Base-by-base conservation (phyloP, 1,284 basidiomycete genomes). In the Ustilago tritici region DNA sequence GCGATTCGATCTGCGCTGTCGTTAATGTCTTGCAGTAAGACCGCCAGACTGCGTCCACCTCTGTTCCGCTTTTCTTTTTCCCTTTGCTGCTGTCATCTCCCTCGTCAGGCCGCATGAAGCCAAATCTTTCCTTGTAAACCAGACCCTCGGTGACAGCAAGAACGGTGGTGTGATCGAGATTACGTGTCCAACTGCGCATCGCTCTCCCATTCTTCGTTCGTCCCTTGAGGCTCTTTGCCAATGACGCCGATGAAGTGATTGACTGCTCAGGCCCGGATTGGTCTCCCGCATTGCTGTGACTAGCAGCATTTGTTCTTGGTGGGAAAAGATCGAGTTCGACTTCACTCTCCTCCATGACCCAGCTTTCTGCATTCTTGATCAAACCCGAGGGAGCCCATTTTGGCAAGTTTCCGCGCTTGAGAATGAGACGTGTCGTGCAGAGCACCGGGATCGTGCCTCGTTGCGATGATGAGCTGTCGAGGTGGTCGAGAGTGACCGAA, bases 371-470 rank as follows among this genome's bases (percentile, higher is more conserved):
- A 46, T 83, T 84, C 70, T 81, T 80, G 43, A 93, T 88, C 82
- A 93, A 92, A 50, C 93, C 93, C 81, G 91, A 89, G 2, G 93
- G 93, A 17, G 92, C 93, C 95, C 95, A 98, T 83, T 92, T 90
- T 3, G 95, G 95, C 61, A 97, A 88, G 14, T 93, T 91, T 10
- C 95, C 95, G 46, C 92, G 90, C 88, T 98, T 98, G 81, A 97
- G 90, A 80, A 98, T 94, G 73, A 98, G 91, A 31, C 95, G 91
- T 1, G 92, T 93, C 0, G 95, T 98, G 63, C 92, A 87, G n/a
- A 98, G 90, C 12, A 92, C 91, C 32, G 94, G 93, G 0, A 86
- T 86, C 1, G 89, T 87, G n/a, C 61, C 65, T 3, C 17, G 38
- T 3, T 41, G 54, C 12, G 49, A 38, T 17, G 66, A 7, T 46